phyloP scores from a whole-genome alignment of 1,284 basidiomycete genomes.

The Volvariella surrecta region DNA sequence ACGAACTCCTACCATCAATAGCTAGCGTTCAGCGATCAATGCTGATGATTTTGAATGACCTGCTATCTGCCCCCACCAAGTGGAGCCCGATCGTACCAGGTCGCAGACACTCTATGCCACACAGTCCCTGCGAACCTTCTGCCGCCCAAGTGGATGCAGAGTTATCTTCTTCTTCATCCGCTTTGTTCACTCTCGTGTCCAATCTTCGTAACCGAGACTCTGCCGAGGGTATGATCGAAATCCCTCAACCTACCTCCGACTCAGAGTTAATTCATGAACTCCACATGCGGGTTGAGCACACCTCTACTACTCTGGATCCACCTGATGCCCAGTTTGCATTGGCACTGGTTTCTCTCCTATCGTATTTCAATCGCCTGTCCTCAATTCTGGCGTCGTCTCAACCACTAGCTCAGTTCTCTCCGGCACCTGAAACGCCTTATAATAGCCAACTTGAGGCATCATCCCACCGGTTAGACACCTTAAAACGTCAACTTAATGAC shows the following conservation, averaged over 20 bases:
- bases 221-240: slow-evolving; percentile 36
- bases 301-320: slow-evolving; percentile 34
- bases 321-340: slow-evolving; percentile 53
- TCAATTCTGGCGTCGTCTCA: slow-evolving; percentile 16
- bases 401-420: slow-evolving; percentile 6
- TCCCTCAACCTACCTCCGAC: slow-evolving; percentile 31
- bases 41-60: slow-evolving; percentile 60
- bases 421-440: slow-evolving; percentile 12
- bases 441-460: slow-evolving; percentile 17
- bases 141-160: slow-evolving; percentile 19
- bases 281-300: slow-evolving; percentile 37
- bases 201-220: slow-evolving; percentile 47
- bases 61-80: slow-evolving; percentile 45
- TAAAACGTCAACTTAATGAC: slow-evolving; percentile 62
- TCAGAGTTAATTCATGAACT: slow-evolving; percentile 57
- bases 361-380: slow-evolving; percentile 56
- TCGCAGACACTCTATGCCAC: slow-evolving; percentile 56
- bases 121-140: slow-evolving; percentile 24
- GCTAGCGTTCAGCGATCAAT: slow-evolving; percentile 63
- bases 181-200: slow-evolving; percentile 54
- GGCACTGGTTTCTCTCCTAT: slow-evolving; percentile 57
- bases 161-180: slow-evolving; percentile 27
- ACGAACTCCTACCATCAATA: slow-evolving; percentile 62
- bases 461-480: slow-evolving; percentile 44
- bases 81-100: slow-evolving; percentile 57